Evolutionary conservation across 495 filamentous ascomycete genomes (phyloP), one percentile per base, ranked within the genome.

Genomic region (Aspergillus ellipticus): DNA sequence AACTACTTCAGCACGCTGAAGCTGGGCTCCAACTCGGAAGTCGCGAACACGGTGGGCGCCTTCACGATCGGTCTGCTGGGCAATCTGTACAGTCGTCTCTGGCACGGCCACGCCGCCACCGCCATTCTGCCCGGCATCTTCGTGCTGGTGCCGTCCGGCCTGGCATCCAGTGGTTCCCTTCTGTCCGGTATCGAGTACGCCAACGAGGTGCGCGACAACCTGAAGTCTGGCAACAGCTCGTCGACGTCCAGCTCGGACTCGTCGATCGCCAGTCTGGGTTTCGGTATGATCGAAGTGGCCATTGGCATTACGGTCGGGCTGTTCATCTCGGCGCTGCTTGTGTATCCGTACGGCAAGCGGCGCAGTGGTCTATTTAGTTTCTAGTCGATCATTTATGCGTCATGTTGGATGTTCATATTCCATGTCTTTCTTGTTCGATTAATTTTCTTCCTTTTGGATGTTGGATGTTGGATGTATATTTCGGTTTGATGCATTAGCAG

Each of bases 121-220:
- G 88, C 89, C n/a, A 88, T 97, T 66, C 70, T 97, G 0, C 93
- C 93, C 0, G 92, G 87, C 35, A 96, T 97, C 58, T 96, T 96
- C 64, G 92, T 97, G 11, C 90, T 94, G 52, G 93, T 97, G 6
- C 93, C 93, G 1, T 91, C 86, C 6, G 92, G 92, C 5, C 78
- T 97, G 16, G 89, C 93, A 0, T 92, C 90, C 3, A 82, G 81
- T 49, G 93, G 92, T 4, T 89, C 85, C 11, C 71, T 97, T 54
- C 75, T 97, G 10, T 82, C 83, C 13, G 93, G 93, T 17, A 71
- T 97, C 17, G 81, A 82, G 51, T 87, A 83, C 24, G 92, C 91
- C 13, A 82, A 96, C 57, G 79, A 88, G 61, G 83, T 96, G 21
- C 81, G 80, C 17, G 55, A 73, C 1, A 84, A 82, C 56, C 75